These are phyloP conservation scores for Tubosaeta brunneosetosa DNA, from an alignment of 768 basidiomycete species.

Conservation along the genomic window DNA sequence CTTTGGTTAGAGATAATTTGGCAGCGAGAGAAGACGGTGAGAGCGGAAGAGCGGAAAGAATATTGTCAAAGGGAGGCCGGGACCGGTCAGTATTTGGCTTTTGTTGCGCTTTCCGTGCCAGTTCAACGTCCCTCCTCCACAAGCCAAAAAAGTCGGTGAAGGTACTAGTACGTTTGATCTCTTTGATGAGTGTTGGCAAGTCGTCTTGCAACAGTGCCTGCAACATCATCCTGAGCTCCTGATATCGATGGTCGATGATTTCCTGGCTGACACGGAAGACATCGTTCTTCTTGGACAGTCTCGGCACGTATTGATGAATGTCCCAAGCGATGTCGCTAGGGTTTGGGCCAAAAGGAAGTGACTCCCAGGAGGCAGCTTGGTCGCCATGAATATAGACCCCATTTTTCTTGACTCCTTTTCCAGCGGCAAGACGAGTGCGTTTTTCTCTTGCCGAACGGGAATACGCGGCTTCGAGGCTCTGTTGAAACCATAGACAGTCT, in stretches of 20 bases:
- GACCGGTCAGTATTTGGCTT: slow-evolving; percentile 21
- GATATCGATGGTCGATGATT: slow-evolving; percentile 57
- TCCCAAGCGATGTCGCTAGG: slow-evolving; percentile 67
- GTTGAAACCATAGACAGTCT: slow-evolving; percentile 76
- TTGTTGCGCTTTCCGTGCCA: slow-evolving; percentile 40
- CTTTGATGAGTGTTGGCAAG: slow-evolving; percentile 61
- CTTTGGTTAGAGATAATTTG: slow-evolving; percentile 9
- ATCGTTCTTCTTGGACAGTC: slow-evolving; percentile 64
- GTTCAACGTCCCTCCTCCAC: slow-evolving; percentile 71
- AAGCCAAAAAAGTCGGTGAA: slow-evolving; percentile 76
- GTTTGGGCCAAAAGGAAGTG: slow-evolving; percentile 78
- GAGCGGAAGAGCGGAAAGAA: slow-evolving; percentile 52
- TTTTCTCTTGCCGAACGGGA: slow-evolving; percentile 58
- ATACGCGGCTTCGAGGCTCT: slow-evolving; percentile 64
- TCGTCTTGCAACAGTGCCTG: slow-evolving; percentile 53
- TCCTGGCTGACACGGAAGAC: slow-evolving; percentile 69
- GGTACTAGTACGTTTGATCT: slow-evolving; percentile 52
- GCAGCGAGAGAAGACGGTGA: slow-evolving; percentile 22
- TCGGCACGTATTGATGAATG: slow-evolving; percentile 62
- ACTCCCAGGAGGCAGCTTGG: slow-evolving; percentile 79
- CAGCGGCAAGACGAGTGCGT: slow-evolving; percentile 59
- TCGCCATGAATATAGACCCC: slow-evolving; percentile 67
- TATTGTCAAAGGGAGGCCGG: slow-evolving; percentile 48
- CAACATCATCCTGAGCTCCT: slow-evolving; percentile 57
- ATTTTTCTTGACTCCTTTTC: slow-evolving; percentile 71